These are phyloP conservation scores for Mytilinidion resinicola DNA, from an alignment of 495 filamentous ascomycete genomes.

Conservation along the genomic window DNA sequence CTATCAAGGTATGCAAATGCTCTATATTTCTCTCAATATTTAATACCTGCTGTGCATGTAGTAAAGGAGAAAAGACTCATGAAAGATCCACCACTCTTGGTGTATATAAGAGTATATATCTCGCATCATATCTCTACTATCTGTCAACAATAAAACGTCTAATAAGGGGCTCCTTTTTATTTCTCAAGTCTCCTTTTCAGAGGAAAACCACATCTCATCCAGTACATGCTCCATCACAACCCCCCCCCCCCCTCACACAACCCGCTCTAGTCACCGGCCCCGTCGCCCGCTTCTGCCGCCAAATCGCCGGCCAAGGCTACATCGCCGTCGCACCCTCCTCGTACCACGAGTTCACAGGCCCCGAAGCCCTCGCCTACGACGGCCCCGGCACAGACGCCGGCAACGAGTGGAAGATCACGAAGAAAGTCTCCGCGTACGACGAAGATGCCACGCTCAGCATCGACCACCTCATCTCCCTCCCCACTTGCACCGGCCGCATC, in stretches of 20 bases:
- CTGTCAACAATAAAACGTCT: background rate
- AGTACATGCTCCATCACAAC: too few relatives aligned
- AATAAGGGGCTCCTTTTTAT: too few relatives aligned
- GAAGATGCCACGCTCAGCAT: conserved; percentile 74
- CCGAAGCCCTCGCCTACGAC: conserved; percentile 79
- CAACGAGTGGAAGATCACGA: conserved; percentile 77
- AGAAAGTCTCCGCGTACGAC: conserved; percentile 85
- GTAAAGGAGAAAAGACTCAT: too few relatives aligned
- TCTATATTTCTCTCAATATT: background rate
- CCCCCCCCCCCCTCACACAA: background rate
- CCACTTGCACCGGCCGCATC: conserved; percentile 78
- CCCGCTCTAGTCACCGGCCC: conserved; percentile 71
- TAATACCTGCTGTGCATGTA: background rate
- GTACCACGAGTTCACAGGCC: conserved; percentile 89
- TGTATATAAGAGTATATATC: background rate
- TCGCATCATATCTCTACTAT: background rate
- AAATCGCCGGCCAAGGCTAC: conserved; percentile 90
- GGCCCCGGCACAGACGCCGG: conserved; percentile 81
- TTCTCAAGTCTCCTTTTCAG: too few relatives aligned
- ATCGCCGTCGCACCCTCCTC: conserved; percentile 85
- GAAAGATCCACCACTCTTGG: too few relatives aligned
- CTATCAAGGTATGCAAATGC: conserved; percentile 65
- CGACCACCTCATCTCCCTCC: conserved; percentile 63
- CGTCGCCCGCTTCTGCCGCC: conserved; percentile 81
- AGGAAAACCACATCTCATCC: too few relatives aligned